Base-by-base conservation (phyloP, 208 protist species). In the Chromosphaera perkinsii region DNA sequence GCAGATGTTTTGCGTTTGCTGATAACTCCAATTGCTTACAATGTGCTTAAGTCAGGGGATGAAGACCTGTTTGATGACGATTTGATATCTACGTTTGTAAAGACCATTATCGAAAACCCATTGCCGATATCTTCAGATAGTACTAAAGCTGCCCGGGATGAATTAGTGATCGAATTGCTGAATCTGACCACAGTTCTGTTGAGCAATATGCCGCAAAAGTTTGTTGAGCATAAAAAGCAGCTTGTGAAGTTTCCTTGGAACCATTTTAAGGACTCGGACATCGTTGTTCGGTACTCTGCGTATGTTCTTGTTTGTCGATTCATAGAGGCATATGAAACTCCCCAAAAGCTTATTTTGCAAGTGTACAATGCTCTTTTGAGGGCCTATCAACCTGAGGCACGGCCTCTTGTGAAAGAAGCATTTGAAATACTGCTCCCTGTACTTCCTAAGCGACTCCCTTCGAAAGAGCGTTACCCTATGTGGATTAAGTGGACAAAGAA, bases 221-320 rank as follows among this genome's bases (percentile, higher is more conserved):
- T 88, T 1, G 56, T 71, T 4, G 62, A 79, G 1, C 39, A 67
- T 51, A 56, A 79, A 40, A 83, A 86, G 60, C 80, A 88, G 33
- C 65, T 88, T 12, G 88, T 90, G 52, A 83, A 84, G 52, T 90
- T 87, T 65, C 80, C 82, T 4, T 88, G 82, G 80, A 72, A 78
- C 45, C 78, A 85, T 52, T 69, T 90, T 20, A 88, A 89, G 72
- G 79, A 64, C 58, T 83, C 87, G 24, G 84, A 90, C 48, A 69
- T 67, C 2, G 67, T 66, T 1, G 73, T 63, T 36, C 83, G 83
- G 68, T 77, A 88, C 37, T 85, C 72, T 42, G 85, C 79, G 0
- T 88, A 88, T 49, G 79, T 90, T 10, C 82, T 89, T 36, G 78
- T 88, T 1, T 83, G 74, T 70, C 52, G 80, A 1, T 89, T 90